A percentile compares a stretch with the other conserved stretches of the same genome.
phyloP scores from a whole-genome alignment of 1,284 basidiomycete species.

The Naganishia sp. region DNA sequence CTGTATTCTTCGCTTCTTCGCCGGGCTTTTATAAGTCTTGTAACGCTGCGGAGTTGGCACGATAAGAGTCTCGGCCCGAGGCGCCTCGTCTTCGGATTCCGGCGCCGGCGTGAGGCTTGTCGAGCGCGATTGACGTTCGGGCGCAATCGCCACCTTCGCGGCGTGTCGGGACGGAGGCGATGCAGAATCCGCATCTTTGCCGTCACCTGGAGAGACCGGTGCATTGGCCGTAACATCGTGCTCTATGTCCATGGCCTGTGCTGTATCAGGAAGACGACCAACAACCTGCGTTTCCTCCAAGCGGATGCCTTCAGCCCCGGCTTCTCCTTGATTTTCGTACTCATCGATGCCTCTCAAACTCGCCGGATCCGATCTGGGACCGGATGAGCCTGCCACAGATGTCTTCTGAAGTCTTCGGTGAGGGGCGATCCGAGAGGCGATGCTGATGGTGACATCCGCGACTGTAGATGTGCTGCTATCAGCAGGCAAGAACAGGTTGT shows the following conservation, averaged over 20 bases:
- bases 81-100: constrained; percentile 11
- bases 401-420: constrained; percentile 21
- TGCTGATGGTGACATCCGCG: background rate
- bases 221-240: no score
- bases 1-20: background rate
- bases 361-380: background rate
- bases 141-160: background rate
- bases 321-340: constrained; percentile 2
- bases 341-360: constrained; percentile 20
- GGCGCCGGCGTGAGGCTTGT: constrained; percentile 12
- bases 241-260: background rate
- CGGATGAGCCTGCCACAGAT: constrained; percentile 8
- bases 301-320: background rate
- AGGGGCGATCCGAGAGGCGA: background rate
- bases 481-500: background rate
- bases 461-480: background rate
- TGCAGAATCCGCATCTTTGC: no score
- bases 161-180: no score
- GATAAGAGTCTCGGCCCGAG: constrained; percentile 1
- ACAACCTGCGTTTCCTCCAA: background rate
- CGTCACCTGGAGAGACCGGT: no score
- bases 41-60: constrained; percentile 2
- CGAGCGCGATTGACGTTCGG: background rate
- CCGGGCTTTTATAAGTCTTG: constrained; percentile 20
- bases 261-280: background rate